Percentiles rank a stretch among this genome's conserved stretches.
phyloP scores from a whole-genome alignment of 1,139 yeast species.

The Candida glucosophila region DNA sequence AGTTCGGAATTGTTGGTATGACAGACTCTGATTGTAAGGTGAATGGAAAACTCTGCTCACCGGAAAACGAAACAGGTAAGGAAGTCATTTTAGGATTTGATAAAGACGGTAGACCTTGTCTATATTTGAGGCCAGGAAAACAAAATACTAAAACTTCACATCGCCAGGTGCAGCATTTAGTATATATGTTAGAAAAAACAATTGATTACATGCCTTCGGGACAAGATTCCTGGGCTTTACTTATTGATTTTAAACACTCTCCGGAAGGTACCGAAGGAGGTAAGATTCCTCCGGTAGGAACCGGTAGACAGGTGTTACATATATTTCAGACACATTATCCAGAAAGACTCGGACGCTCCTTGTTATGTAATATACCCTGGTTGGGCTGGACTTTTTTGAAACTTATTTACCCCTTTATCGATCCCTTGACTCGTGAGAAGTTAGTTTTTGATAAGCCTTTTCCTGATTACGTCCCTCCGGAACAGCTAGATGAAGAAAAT shows the following conservation, averaged over 20 bases:
- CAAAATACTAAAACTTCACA: conserved; percentile 85
- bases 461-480: conserved; percentile 67
- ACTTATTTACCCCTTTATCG: conserved; percentile 87
- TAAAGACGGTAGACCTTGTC: conserved; percentile 79
- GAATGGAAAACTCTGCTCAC: conserved; percentile 22
- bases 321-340: conserved; percentile 94
- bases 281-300: conserved; percentile 35
- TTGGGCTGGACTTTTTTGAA: conserved; percentile 85
- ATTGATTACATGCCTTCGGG: conserved; percentile 95
- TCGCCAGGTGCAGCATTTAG: conserved; percentile 87
- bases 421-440: conserved; percentile 88
- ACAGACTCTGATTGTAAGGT: conserved; percentile 26
- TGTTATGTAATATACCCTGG: conserved; percentile 89
- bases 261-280: conserved; percentile 31
- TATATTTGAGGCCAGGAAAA: conserved; percentile 83
- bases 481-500: conserved; percentile 75
- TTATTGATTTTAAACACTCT: conserved; percentile 78
- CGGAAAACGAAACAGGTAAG: conserved; percentile 81
- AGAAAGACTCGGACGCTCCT: conserved; percentile 85
- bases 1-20: conserved; percentile 29
- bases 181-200: conserved; percentile 81
- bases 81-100: conserved; percentile 85
- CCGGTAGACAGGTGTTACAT: conserved; percentile 70
- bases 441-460: conserved; percentile 87
- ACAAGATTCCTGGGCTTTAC: conserved; percentile 81